Base-by-base conservation (phyloP, 2,329 filamentous ascomycete species). In the Aureobasidium sp. region DNA sequence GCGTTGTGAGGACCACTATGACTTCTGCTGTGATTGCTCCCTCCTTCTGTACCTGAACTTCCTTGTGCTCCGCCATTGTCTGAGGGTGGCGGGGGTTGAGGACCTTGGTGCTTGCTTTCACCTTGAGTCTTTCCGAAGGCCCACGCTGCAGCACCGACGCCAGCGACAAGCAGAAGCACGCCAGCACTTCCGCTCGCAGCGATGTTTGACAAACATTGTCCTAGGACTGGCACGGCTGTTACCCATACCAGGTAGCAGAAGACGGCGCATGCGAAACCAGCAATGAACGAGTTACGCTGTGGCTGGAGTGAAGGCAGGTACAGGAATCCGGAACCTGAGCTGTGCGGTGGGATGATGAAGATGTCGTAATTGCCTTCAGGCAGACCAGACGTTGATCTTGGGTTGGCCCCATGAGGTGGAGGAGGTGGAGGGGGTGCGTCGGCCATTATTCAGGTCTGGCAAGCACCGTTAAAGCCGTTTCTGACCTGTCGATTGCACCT, bases 361-460 rank as follows among this genome's bases (percentile, higher is more conserved):
- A 97, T 96, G 78, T 97, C 93, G 76, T 96, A 97, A 72, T 94
- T 95, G 61, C 93, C 92, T 1, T 89, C 82, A 3, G 93, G 93
- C 51, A 97, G 79, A 61, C 89, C 88, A 30, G 74, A 72, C 41
- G 84, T 81, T 57, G 84, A 81, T 73, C 87, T 87, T 54, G 90
- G 89, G 67, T 85, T 87, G 71, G 85, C 82, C 75, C 91, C 91
- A 77, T 96, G 91, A 65, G 90, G 91, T 71, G 91, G 91, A 67
- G 89, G 90, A 67, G 90, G 91, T 66, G 91, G 91, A 5, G 59
- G 39, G 21, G 21, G 21, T 37, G 25, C 16, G 29, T 53, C 47
- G 34, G 47, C 58, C 58, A 61, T 61, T 13, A 7, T 47, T 39
- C 29, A 37, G 14, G 53, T 36, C 21, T 10, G 13, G n/a, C 37